Conservation (phyloP, 1,284 basidiomycete genomes). For the Sanghuangporus sanghuang region DNA sequence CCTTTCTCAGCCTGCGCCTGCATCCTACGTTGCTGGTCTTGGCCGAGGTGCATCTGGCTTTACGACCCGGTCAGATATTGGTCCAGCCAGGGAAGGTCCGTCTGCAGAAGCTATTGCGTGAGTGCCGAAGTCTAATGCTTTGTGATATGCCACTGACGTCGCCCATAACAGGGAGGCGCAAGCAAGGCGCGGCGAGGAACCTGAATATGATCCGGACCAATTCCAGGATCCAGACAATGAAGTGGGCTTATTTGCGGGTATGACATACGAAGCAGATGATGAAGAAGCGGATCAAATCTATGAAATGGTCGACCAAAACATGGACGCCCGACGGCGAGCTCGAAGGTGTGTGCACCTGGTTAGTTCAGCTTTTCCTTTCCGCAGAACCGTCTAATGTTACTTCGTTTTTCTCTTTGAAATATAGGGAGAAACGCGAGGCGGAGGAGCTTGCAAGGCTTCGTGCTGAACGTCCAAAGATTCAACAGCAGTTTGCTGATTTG, state of each 20-base stretch:
- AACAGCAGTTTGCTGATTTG: slow-evolving; percentile 91
- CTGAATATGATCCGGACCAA: slow-evolving; percentile 81
- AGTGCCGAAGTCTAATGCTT: slow-evolving; percentile 25
- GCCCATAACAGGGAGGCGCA: slow-evolving; percentile 61
- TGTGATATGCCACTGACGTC: neutral
- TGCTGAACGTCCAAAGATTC: slow-evolving; percentile 82
- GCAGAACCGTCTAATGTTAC: slow-evolving; percentile 24
- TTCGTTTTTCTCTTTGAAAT: slow-evolving; percentile 22
- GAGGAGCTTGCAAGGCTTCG: slow-evolving; percentile 69
- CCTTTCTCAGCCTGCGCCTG: slow-evolving; percentile 83
- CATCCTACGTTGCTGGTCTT: slow-evolving; percentile 94
- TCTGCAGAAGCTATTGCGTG: slow-evolving; percentile 85
- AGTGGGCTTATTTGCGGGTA: slow-evolving; percentile 92
- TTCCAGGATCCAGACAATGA: slow-evolving; percentile 98
- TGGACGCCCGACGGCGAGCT: slow-evolving; percentile 81
- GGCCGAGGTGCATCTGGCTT: slow-evolving; percentile 97
- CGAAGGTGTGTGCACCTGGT: slow-evolving; percentile 63
- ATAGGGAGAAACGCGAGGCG: slow-evolving; percentile 72
- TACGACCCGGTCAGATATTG: slow-evolving; percentile 98
- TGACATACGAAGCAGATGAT: slow-evolving; percentile 95
- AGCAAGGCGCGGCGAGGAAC: slow-evolving; percentile 79
- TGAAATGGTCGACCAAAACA: slow-evolving; percentile 82
- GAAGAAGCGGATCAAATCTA: slow-evolving; percentile 97
- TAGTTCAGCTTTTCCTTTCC: slow-evolving; percentile 32
- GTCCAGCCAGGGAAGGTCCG: slow-evolving; percentile 92